Percentiles rank a stretch among this genome's conserved stretches.
phyloP scores from a whole-genome alignment of 108 stramenopile species.

The Cyclotella atomus region DNA sequence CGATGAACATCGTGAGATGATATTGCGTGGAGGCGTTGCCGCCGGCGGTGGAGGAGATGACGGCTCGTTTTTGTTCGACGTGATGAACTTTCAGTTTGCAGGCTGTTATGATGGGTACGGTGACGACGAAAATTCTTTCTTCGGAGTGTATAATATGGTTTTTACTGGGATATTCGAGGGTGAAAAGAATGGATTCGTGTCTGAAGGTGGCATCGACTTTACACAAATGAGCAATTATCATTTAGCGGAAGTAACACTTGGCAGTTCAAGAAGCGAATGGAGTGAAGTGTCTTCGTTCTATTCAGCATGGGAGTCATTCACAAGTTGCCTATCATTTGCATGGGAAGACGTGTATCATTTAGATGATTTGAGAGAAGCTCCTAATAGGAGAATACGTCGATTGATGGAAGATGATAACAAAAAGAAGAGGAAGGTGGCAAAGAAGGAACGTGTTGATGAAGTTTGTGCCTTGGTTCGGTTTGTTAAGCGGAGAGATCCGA shows the following conservation, averaged over 20 bases:
- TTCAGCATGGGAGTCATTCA: constrained; percentile 81
- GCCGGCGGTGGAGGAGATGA: constrained; percentile 33
- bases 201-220: constrained; percentile 62
- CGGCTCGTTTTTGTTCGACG: constrained; percentile 74
- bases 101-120: constrained; percentile 77
- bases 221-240: constrained; percentile 35
- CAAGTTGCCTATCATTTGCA: constrained; percentile 70
- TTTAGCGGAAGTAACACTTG: constrained; percentile 64
- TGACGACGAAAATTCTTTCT: constrained; percentile 72
- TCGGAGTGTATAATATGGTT: constrained; percentile 61
- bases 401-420: constrained; percentile 88
- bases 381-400: constrained; percentile 75
- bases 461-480: constrained; percentile 75
- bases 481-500: constrained; percentile 88
- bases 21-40: constrained; percentile 61
- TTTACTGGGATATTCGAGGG: constrained; percentile 71
- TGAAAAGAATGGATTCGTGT: constrained; percentile 60
- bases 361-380: constrained; percentile 66
- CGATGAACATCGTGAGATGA: constrained; percentile 90
- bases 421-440: constrained; percentile 76
- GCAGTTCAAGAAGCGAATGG: constrained; percentile 62
- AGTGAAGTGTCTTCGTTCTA: constrained; percentile 68
- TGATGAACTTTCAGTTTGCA: constrained; percentile 72
- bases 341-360: constrained; percentile 80
- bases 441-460: constrained; percentile 74